Percentiles rank a stretch among this genome's conserved stretches.
Conservation (phyloP, 306 rosid genomes). For the Lotus japonicus region DNA sequence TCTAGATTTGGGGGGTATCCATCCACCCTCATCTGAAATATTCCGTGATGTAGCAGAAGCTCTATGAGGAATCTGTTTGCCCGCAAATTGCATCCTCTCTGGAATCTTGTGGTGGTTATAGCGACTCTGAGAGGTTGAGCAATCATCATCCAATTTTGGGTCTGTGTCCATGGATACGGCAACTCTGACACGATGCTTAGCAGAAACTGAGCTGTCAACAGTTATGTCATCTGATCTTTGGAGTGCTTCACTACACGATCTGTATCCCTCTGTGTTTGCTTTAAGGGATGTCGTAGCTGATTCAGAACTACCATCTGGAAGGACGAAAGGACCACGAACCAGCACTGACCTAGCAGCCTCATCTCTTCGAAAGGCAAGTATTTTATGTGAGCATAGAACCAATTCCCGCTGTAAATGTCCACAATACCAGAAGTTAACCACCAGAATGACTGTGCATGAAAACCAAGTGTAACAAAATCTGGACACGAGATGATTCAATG, state of each 20-base stretch:
- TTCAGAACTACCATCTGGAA: slow-evolving; percentile 86
- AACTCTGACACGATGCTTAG: slow-evolving; percentile 52
- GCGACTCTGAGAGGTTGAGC: slow-evolving; percentile 70
- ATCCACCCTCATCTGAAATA: slow-evolving; percentile 60
- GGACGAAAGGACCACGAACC: slow-evolving; percentile 52
- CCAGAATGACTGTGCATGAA: slow-evolving; percentile 9
- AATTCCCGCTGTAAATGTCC: slow-evolving; percentile 74
- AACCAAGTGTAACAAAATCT: not conserved
- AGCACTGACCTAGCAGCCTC: slow-evolving; percentile 64
- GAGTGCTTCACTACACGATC: slow-evolving; percentile 77
- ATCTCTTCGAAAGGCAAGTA: slow-evolving; percentile 83
- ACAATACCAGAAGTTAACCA: slow-evolving; percentile 12
- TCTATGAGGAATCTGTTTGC: slow-evolving; percentile 88
- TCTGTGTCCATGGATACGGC: slow-evolving; percentile 57
- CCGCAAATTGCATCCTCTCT: slow-evolving; percentile 63
- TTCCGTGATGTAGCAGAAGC: slow-evolving; percentile 38
- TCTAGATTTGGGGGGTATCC: slow-evolving; percentile 65
- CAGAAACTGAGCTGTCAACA: slow-evolving; percentile 75
- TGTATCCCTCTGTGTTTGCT: slow-evolving; percentile 72
- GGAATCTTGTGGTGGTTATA: slow-evolving; percentile 38
- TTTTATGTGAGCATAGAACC: slow-evolving; percentile 79
- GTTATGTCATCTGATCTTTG: slow-evolving; percentile 93
- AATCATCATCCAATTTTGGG: slow-evolving; percentile 74
- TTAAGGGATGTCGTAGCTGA: slow-evolving; percentile 96
- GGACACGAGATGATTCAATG: not conserved